Conservation (phyloP, 1,284 basidiomycete genomes). For the Irpex rosettiformis region DNA sequence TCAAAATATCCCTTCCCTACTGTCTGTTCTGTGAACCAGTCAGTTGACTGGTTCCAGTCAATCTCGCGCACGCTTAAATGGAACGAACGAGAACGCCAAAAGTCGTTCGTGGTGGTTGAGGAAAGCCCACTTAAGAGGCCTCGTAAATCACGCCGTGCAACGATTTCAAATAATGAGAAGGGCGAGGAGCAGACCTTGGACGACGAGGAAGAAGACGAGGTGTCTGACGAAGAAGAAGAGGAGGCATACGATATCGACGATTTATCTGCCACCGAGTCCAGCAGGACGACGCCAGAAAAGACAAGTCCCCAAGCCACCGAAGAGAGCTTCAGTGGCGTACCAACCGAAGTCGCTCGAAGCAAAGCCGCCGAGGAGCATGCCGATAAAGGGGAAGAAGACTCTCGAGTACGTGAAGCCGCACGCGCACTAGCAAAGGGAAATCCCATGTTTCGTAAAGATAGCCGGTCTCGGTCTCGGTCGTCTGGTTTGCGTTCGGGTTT, state of each 20-base stretch:
- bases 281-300: constrained; percentile 12
- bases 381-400: constrained; percentile 16
- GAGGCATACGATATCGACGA: constrained; percentile 92
- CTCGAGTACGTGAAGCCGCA: constrained; percentile 31
- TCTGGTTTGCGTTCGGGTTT: constrained; percentile 56
- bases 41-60: constrained; percentile 97
- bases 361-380: constrained; percentile 22
- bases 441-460: constrained; percentile 31
- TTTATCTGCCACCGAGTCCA: constrained; percentile 48
- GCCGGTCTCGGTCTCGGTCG: constrained; percentile 31
- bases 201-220: constrained; percentile 37
- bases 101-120: constrained; percentile 97
- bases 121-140: constrained; percentile 60
- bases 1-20: constrained; percentile 99
- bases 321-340: constrained; percentile 3
- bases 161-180: constrained; percentile 9
- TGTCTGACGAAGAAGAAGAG: constrained; percentile 63
- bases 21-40: constrained; percentile 96
- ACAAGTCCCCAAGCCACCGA: not conserved
- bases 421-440: constrained; percentile 32
- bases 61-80: constrained; percentile 96
- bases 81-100: constrained; percentile 97
- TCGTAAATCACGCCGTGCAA: constrained; percentile 19
- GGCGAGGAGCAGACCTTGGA: constrained; percentile 24
- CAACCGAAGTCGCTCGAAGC: constrained; percentile 38